Evolutionary conservation across 1,284 basidiomycete species (phyloP).

Genomic region (Xerocomus nothofagi): DNA sequence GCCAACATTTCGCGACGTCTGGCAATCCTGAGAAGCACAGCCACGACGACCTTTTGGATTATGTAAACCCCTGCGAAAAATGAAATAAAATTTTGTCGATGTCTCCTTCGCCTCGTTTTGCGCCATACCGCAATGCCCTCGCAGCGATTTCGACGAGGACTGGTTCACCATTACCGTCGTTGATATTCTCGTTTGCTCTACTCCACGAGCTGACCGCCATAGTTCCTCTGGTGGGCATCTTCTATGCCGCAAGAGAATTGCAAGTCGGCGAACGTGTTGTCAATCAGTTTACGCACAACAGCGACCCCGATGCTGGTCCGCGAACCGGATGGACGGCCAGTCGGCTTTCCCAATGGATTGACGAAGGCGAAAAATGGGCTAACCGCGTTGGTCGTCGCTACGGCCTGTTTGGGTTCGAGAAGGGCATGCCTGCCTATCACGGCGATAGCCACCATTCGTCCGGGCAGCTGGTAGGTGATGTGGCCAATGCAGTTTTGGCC

Average conservation of each 20-base stretch:
- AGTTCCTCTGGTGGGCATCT: constrained; percentile 73
- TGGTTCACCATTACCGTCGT: constrained; percentile 72
- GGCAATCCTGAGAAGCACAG: constrained; percentile 7
- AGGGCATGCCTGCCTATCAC: constrained; percentile 36
- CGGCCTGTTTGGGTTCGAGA: constrained; percentile 79
- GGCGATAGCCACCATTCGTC: constrained; percentile 21
- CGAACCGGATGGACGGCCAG: constrained; percentile 39
- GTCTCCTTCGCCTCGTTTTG: constrained; percentile 26
- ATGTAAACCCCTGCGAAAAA: constrained; percentile 16
- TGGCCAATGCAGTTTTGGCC: constrained; percentile 78
- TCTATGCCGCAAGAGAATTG: constrained; percentile 67
- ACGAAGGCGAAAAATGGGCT: constrained; percentile 73
- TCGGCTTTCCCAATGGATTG: constrained; percentile 58
- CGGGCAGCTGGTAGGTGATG: constrained; percentile 64
- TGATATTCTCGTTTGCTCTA: constrained; percentile 78
- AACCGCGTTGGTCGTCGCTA: constrained; percentile 75
- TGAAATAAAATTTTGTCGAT: constrained; percentile 6
- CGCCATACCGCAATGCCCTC: constrained; percentile 53
- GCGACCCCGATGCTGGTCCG: constrained; percentile 13
- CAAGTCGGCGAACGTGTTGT: constrained; percentile 76
- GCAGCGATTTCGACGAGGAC: constrained; percentile 60
- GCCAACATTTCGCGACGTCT: constrained; percentile 12
- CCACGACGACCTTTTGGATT: constrained; percentile 20
- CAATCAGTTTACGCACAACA: constrained; percentile 26
- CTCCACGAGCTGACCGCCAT: constrained; percentile 89